Base-by-base conservation (phyloP, 148 eudicot genomes). In the Nepenthes gracilis region DNA sequence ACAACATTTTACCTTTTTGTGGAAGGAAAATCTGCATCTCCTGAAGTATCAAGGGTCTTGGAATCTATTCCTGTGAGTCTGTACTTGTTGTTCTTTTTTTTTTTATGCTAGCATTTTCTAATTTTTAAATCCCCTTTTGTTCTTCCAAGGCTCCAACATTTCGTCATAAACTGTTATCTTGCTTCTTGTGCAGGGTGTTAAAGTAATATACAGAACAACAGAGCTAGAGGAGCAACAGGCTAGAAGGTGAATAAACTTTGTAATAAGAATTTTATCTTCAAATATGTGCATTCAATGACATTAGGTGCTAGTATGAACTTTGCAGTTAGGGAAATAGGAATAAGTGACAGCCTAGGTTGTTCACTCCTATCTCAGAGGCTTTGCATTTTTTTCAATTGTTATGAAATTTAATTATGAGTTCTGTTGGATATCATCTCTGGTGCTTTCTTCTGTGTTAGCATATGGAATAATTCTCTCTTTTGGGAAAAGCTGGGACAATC, bases 1-100 rank as follows among this genome's bases (percentile, higher is more conserved):
- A 73, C 88, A 48, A 82, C 78, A 10, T 86, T 86, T 74, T 90
- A 82, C 69, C 85, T 90, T 10, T 90, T 86, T 74, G 97, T 90
- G 49, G 97, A 90, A 77, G 97, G 97, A 55, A 86, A 86, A 64
- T 95, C 97, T 72, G 97, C 97, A 62, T 73, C 90, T 67, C 77
- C 95, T 13, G 74, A 74, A 59, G 88, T 90, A 8, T 78, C 97
- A 2, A 82, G 75, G 80, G 95, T 86, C 63, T 78, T 90, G 75
- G 88, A 90, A 64, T 82, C 94, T 33, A 86, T 90, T 70, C 84
- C 97, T 14, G 97, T 90, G 73, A 78, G 95, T 77, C 67, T 64
- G n/a, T 49, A 1, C 54, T 5, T 45, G 43, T 2, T 58, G 14
- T 23, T 12, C n/a, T 61, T 15, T 36, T 45, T 14, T 49, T 14